Evolutionary conservation across 495 filamentous ascomycete genomes (phyloP).

Genomic region (Cetradonia linearis): DNA sequence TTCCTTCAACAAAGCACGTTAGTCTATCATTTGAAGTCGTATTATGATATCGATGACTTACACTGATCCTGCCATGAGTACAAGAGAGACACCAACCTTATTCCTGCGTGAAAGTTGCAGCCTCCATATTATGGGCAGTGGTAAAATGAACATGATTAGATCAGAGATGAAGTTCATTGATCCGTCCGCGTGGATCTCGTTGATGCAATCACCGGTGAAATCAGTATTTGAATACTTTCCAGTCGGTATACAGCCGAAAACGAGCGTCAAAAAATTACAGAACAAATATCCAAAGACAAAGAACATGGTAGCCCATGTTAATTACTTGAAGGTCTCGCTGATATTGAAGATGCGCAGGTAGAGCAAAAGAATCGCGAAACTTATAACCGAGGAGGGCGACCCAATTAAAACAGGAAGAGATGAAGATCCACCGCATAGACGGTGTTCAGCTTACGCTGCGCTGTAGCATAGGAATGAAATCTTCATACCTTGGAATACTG

Average conservation of each 20-base stretch:
- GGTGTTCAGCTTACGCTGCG: background rate
- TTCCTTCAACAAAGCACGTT: background rate
- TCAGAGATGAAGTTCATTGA: conserved; percentile 34
- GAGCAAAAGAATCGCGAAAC: conserved; percentile 30
- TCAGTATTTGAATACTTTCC: conserved; percentile 26
- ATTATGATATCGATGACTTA: conserved; percentile 3
- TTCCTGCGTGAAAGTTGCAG: conserved; percentile 32
- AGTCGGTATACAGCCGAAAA: conserved; percentile 33
- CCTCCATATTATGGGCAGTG: conserved; percentile 32
- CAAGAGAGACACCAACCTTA: conserved; percentile 35
- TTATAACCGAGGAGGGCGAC: conserved; percentile 34
- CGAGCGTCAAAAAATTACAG: conserved; percentile 32
- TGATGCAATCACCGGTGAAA: conserved; percentile 31
- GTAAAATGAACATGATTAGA: conserved; percentile 32
- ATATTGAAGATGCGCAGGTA: conserved; percentile 35
- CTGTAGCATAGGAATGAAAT: background rate
- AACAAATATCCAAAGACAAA: conserved; percentile 36
- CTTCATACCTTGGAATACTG: background rate
- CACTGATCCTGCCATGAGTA: conserved; percentile 33
- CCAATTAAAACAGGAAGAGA: conserved; percentile 33
- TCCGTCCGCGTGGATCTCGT: conserved; percentile 28
- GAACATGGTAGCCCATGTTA: conserved; percentile 33
- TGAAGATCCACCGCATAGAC: conserved; percentile 29
- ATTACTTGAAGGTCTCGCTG: conserved; percentile 30
- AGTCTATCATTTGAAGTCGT: background rate